phyloP scores from a whole-genome alignment of 495 filamentous ascomycete species.

The Penicillium goetzii region DNA sequence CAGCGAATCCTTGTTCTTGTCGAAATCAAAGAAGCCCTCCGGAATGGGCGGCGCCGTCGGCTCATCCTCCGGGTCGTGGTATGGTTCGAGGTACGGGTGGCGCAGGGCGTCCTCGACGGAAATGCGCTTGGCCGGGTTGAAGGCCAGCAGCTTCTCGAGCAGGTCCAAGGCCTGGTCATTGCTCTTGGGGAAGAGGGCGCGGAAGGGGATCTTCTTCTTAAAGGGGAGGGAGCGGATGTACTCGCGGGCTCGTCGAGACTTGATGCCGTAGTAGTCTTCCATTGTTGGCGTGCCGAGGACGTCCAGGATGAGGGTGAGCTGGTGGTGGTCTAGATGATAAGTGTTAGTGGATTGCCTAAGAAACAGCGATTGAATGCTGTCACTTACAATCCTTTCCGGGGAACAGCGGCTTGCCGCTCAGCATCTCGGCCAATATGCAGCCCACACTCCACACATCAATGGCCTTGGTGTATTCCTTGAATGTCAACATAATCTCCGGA shows the following conservation, averaged over 20 bases:
- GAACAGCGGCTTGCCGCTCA: conserved; percentile 97
- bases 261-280: conserved; percentile 99
- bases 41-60: conserved; percentile 95
- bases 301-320: conserved; percentile 95
- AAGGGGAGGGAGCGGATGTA: conserved; percentile 99
- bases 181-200: conserved; percentile 95
- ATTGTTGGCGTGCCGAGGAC: conserved; percentile 98
- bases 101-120: conserved; percentile 95
- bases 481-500: conserved; percentile 99
- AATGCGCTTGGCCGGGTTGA: conserved; percentile 98
- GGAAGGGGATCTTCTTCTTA: conserved; percentile 99
- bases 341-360: neutral
- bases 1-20: conserved; percentile 98
- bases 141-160: conserved; percentile 92
- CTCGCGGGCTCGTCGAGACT: conserved; percentile 94
- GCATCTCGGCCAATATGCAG: conserved; percentile 99
- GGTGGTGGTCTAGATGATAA: conserved; percentile 79
- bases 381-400: conserved; percentile 97
- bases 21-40: conserved; percentile 99
- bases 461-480: conserved; percentile 99
- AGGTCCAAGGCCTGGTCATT: conserved; percentile 92
- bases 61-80: conserved; percentile 99
- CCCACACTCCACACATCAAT: conserved; percentile 99
- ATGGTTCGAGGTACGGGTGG: conserved; percentile 97
- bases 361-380: neutral